phyloP scores from a whole-genome alignment of 441 rosid genomes.

The Jatropha multifida region DNA sequence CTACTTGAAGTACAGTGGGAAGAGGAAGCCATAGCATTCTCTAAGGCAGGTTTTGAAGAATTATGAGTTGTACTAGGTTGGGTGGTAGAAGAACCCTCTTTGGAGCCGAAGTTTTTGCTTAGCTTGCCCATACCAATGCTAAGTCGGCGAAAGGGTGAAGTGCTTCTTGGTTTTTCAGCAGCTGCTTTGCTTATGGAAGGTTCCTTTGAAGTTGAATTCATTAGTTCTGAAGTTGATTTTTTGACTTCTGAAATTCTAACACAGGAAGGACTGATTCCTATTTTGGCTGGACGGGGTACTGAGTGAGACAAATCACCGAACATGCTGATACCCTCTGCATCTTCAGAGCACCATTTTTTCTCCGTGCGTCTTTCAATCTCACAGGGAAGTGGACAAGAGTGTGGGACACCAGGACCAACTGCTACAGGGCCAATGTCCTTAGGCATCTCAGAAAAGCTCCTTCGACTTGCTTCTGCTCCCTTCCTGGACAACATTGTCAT shows the following conservation, averaged over 20 bases:
- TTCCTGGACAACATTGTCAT: slow-evolving; percentile 30
- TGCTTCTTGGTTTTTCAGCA: slow-evolving; percentile 70
- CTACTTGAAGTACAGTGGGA: slow-evolving; percentile 31
- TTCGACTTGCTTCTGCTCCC: slow-evolving; percentile 43
- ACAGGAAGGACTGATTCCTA: slow-evolving; percentile 35
- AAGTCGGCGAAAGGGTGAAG: slow-evolving; percentile 81
- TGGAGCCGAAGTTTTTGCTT: slow-evolving; percentile 51
- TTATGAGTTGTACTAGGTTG: slow-evolving; percentile 28
- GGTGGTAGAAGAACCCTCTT: slow-evolving; percentile 38
- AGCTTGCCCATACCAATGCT: slow-evolving; percentile 62
- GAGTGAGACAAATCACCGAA: slow-evolving; percentile 38
- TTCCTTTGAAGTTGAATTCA: slow-evolving; percentile 31
- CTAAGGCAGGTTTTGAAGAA: slow-evolving; percentile 43
- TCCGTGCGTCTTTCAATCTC: slow-evolving; percentile 40
- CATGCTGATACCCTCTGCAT: slow-evolving; percentile 34
- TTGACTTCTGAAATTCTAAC: slow-evolving; percentile 40
- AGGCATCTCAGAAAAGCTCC: slow-evolving; percentile 37
- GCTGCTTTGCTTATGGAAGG: slow-evolving; percentile 35
- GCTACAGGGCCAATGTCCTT: slow-evolving; percentile 30
- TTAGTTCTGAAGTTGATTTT: slow-evolving; percentile 26
- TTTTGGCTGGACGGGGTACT: slow-evolving; percentile 41
- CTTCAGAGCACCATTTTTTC: slow-evolving; percentile 35
- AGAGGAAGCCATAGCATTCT: slow-evolving; percentile 41
- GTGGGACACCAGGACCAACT: slow-evolving; percentile 34
- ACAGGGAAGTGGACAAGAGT: slow-evolving; percentile 42